Evolutionary conservation across 139 green algal species (phyloP), one percentile per base, ranked within the genome.

Genomic region (Chlamydomonas sp.): DNA sequence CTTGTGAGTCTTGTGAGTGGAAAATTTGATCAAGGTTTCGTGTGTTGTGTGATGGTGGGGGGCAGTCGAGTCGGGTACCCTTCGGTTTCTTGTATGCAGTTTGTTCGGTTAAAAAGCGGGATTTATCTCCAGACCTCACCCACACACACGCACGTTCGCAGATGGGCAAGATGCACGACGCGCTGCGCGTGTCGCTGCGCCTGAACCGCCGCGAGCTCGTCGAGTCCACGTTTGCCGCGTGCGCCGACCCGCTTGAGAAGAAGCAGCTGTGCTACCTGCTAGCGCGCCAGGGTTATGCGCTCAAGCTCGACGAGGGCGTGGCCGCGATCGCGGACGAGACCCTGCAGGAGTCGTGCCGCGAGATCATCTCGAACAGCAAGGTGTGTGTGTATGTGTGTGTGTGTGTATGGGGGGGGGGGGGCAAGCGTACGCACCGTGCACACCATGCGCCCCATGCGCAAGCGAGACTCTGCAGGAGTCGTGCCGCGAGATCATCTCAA

Each of bases 181-280:
- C 95, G 16, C 81, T 97, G 79, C 82, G 90, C 1, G 77, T 92
- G 28, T 83, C 89, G 1, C 76, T 94, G 49, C 74, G 63, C 1
- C 28, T 77, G 3, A 77, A 77, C 59, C 33, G 6, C 26, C 71
- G 35, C 3, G 71, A 79, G 5, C 13, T 78, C 1, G 80, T 90
- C 20, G 80, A 82, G 48, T 31, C 65, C 6, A 88, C 84, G 0
- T 95, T 94, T 66, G 67, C 67, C 3, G 30, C 49, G 26, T 72
- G 67, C 58, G 67, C 16, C 0, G 91, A 97, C 58, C 59, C 59
- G n/a, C 58, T 89, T 39, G 81, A 87, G 59, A 92, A 90, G 80
- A 90, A 91, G 73, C 94, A 99, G 85, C 86, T 98, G 35, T 83
- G 80, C 2, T 96, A 98, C 82, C 81, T 99, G 49, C 83, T 99